Base-by-base conservation (phyloP, 2,329 filamentous ascomycete genomes). In the Arthrobotrys pseudoclavata region DNA sequence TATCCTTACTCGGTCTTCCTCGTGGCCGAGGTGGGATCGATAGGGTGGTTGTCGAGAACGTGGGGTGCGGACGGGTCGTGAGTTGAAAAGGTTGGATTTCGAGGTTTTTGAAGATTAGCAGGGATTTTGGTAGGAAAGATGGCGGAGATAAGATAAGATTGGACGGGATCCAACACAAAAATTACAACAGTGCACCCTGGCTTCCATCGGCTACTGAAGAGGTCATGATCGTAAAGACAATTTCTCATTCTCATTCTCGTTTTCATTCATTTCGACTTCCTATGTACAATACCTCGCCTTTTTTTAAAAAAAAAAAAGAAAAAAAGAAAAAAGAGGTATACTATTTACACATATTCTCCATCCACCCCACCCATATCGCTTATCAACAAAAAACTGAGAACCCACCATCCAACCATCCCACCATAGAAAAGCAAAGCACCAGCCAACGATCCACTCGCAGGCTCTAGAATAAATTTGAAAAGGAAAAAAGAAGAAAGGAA, bases 321-420 rank as follows among this genome's bases (percentile, higher is more conserved):
- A 22, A 18, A 24, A 48, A 22, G 24, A 48, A 24, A 24, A 24
- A 2, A 18, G 40, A 67, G 15, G 48, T 42, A 57, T 53, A 66
- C 62, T 67, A 67, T 53, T 12, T 55, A 55, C 47, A 67, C 20
- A 34, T 48, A 29, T 31, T 84, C 76, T 79, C 22, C 80, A 40
- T 18, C 60, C 22, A 55, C 52, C 10, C 26, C n/a, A 18, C 26
- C 20, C 22, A 29, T 50, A 69, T 24, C 40, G 22, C 24, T 60
- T 24, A 45, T 61, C 24, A 10, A 60, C 29, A 22, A 10, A n/a
- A 50, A 50, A 50, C 47, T 7, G 47, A 24, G 20, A 50, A 13
- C 20, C 12, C 37, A n/a, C 45, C 31, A 67, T 31, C 61, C 42
- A 1, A 26, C 24, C 61, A 6, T 64, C 47, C 47, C 45, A 20